A percentile compares a stretch with the other conserved stretches of the same genome.
These are phyloP conservation scores for Misopates orontium DNA, from an alignment of 257 asterid species.

Conservation along the genomic window DNA sequence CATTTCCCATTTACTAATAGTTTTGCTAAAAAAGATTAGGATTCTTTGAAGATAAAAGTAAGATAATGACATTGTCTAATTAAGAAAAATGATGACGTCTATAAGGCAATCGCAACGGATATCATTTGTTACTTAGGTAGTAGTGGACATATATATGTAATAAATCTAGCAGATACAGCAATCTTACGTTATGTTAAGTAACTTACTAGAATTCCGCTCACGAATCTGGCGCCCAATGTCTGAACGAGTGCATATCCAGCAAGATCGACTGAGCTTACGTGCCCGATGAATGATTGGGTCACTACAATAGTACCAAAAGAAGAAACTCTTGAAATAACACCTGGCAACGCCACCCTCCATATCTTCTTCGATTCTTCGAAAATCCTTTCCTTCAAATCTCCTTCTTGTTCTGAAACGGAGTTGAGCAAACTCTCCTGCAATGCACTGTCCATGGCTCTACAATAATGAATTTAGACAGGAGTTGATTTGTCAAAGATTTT, in stretches of 20 bases:
- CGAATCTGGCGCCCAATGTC: conserved; percentile 56
- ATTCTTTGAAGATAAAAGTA: too few species aligned
- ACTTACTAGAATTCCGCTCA: conserved; percentile 63
- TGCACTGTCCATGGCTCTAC: not conserved
- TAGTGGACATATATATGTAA: too few species aligned
- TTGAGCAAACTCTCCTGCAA: conserved; percentile 39
- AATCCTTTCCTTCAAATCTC: conserved; percentile 37
- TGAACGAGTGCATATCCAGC: conserved; percentile 73
- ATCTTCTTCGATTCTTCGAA: conserved; percentile 57
- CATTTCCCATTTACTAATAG: too few species aligned
- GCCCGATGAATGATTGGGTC: conserved; percentile 67
- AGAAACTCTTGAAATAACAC: conserved; percentile 54
- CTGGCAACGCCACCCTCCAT: conserved; percentile 66
- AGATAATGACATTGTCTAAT: too few species aligned
- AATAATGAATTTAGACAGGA: not conserved
- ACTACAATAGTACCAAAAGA: conserved; percentile 58
- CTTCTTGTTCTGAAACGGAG: conserved; percentile 19
- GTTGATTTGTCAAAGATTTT: too few species aligned
- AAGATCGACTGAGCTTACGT: conserved; percentile 50
- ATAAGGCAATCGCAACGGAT: too few species aligned
- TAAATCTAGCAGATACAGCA: too few species aligned
- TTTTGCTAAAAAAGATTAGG: too few species aligned
- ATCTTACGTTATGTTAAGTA: too few species aligned
- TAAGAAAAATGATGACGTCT: too few species aligned
- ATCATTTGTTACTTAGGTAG: too few species aligned